These are phyloP conservation scores for Botrytis squamosa DNA, from an alignment of 2,329 filamentous ascomycete genomes.

Conservation along the genomic window DNA sequence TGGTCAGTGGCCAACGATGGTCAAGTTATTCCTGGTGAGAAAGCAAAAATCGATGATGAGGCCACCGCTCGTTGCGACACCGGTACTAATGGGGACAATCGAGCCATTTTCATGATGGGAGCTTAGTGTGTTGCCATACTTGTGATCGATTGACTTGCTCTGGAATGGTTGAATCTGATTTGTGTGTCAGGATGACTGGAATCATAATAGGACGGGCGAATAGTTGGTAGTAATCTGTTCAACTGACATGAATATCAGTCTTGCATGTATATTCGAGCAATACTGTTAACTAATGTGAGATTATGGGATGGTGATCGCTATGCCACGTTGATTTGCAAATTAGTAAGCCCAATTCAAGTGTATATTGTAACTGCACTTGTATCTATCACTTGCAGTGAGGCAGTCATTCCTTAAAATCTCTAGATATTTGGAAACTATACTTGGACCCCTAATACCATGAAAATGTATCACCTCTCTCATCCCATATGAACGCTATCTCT, in stretches of 20 bases:
- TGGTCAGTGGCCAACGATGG: neutral
- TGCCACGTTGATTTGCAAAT: neutral
- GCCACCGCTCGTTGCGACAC: neutral
- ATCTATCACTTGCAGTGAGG: neutral
- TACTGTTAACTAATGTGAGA: neutral
- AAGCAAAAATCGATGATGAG: neutral
- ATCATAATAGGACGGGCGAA: neutral
- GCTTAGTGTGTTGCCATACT: neutral
- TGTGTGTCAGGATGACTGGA: neutral
- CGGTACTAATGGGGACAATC: neutral
- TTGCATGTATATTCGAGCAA: neutral
- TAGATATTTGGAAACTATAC: neutral
- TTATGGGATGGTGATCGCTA: neutral
- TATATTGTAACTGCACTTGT: neutral
- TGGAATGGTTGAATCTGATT: too few relatives aligned
- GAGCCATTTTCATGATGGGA: conserved; percentile 13
- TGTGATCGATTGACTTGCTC: neutral
- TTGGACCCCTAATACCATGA: neutral
- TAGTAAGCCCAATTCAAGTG: neutral
- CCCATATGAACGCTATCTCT: neutral
- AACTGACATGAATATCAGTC: neutral
- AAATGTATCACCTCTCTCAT: neutral
- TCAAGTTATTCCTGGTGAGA: neutral
- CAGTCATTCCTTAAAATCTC: too few relatives aligned
- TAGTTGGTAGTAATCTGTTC: neutral